These are phyloP conservation scores for Escovopsis sp. DNA, from an alignment of 2,329 filamentous ascomycete genomes.

Conservation along the genomic window DNA sequence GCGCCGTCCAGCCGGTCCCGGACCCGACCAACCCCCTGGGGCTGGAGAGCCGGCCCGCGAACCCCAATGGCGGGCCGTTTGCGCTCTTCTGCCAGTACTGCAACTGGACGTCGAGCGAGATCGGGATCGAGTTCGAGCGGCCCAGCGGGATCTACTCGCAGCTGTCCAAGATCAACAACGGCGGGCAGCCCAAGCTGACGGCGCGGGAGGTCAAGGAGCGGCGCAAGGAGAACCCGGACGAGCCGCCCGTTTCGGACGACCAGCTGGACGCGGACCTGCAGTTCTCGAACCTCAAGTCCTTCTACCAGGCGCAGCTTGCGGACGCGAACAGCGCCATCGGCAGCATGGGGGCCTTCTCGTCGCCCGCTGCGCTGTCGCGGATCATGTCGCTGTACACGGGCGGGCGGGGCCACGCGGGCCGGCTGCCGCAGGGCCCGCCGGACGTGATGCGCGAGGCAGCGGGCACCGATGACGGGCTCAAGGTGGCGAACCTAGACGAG, in stretches of 20 bases:
- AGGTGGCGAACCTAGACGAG: constrained; percentile 47
- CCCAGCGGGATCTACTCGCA: constrained; percentile 76
- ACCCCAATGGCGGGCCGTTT: constrained; percentile 40
- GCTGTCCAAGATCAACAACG: constrained; percentile 54
- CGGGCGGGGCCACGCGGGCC: constrained; percentile 38
- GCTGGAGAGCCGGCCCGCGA: constrained; percentile 23
- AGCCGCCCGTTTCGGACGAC: constrained; percentile 24
- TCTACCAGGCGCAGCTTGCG: constrained; percentile 68
- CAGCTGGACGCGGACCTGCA: constrained; percentile 50
- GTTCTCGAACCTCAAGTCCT: constrained; percentile 60
- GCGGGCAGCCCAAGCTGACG: constrained; percentile 36
- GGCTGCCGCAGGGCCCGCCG: constrained; percentile 51
- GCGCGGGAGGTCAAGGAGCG: constrained; percentile 36
- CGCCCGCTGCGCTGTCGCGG: constrained; percentile 66
- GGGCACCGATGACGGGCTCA: constrained; percentile 55
- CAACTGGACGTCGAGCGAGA: constrained; percentile 81
- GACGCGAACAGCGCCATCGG: constrained; percentile 39
- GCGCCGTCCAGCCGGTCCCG: constrained; percentile 46
- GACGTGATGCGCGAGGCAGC: constrained; percentile 70
- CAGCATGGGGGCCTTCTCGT: constrained; percentile 40
- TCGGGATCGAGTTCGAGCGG: constrained; percentile 81
- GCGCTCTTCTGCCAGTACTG: constrained; percentile 81
- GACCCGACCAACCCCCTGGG: constrained; percentile 29
- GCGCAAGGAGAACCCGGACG: constrained; percentile 30
- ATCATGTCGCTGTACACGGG: constrained; percentile 86